phyloP scores from a whole-genome alignment of 1,284 basidiomycete species.

The Apiotrichum brassicae region DNA sequence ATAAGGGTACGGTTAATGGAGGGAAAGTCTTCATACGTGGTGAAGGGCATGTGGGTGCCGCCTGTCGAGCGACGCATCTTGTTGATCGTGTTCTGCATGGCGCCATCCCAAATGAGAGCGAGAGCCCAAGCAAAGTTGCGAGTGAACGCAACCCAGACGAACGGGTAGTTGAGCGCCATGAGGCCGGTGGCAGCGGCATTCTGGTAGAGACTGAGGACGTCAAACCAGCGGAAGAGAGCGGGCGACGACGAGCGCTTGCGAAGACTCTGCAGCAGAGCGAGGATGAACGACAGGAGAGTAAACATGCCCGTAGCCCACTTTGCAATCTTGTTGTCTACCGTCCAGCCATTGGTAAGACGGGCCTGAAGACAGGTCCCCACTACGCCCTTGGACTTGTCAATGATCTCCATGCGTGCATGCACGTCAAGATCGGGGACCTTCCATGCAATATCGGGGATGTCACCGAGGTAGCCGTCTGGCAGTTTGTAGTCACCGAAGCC shows the following conservation, averaged over 20 bases:
- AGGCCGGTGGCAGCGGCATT: conserved; percentile 68
- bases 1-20: conserved; percentile 73
- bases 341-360: conserved; percentile 85
- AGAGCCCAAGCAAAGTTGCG: conserved; percentile 86
- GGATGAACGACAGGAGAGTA: conserved; percentile 60
- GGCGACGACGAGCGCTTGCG: conserved; percentile 46
- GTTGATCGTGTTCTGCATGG: conserved; percentile 72
- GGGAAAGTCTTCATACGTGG: conserved; percentile 54
- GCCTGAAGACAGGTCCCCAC: conserved; percentile 84
- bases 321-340: conserved; percentile 65
- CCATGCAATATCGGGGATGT: conserved; percentile 75
- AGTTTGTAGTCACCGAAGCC: conserved; percentile 66
- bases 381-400: conserved; percentile 59
- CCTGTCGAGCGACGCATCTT: conserved; percentile 75
- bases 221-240: conserved; percentile 59
- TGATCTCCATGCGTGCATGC: conserved; percentile 72
- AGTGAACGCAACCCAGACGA: conserved; percentile 68
- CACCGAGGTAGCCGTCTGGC: conserved; percentile 51
- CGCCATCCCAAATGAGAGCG: conserved; percentile 64
- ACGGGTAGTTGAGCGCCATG: conserved; percentile 79
- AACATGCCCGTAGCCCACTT: conserved; percentile 70
- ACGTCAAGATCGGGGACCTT: conserved; percentile 87
- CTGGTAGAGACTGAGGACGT: conserved; percentile 76
- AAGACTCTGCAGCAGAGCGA: conserved; percentile 61
- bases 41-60: conserved; percentile 61